Base-by-base conservation (phyloP, 2,329 filamentous ascomycete genomes). In the Xylariaceae sp. region DNA sequence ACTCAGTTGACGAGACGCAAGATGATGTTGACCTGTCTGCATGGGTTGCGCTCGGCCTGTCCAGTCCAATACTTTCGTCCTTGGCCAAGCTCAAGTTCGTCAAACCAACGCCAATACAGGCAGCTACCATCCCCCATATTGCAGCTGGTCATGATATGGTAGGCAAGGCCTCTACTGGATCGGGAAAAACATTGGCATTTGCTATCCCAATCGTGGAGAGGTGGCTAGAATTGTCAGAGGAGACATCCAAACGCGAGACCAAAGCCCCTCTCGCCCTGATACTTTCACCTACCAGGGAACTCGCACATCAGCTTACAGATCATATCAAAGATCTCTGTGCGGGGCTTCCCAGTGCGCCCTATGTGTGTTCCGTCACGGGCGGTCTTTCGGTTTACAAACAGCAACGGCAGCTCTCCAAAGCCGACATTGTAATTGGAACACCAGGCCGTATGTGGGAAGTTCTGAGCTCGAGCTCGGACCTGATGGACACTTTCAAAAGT, bases 331-430 rank as follows among this genome's bases (percentile, higher is more conserved):
- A 81, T 0, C 71, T 98, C 4, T 91, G 85, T 58, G 72, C 71
- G 9, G 74, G 76, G 0, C 65, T 84, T 29, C 56, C 78, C 1
- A 74, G 73, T 39, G 72, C 80, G 1, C 80, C 85, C 0, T 85
- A 84, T 41, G 75, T 96, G n/a, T 89, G 87, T 38, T 89, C 91
- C 1, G 76, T 98, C 6, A 98, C 91, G 0, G 93, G 93, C 53
- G 93, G 93, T 31, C 66, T 98, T 24, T 94, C 93, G 2, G 77
- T 96, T n/a, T 85, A 93, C 51, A 98, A 98, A 66, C 93, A 98
- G 61, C 85, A 94, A 57, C 79, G 93, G 36, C 81, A 91, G 56
- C 67, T 98, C 18, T 77, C 82, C 35, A 82, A 83, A 56, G 91
- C 91, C 2, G 89, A 98, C 56, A 87, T 98, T 37, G 81, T 98